phyloP scores from a whole-genome alignment of 23 red algal genomes.

The Cyanidiococcus yangmingshanensis region DNA sequence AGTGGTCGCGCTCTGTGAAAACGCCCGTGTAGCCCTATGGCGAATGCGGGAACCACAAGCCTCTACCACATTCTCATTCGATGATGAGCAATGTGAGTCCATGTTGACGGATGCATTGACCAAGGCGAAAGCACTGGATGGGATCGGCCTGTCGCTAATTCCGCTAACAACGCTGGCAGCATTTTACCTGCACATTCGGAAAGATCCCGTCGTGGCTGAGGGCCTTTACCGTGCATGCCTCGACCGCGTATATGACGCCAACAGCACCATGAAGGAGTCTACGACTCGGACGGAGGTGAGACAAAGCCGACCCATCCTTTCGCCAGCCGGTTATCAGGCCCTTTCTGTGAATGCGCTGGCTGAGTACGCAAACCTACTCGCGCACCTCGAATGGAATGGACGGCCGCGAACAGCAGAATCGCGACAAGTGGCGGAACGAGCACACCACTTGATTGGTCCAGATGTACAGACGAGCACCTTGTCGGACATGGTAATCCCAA shows the following conservation, averaged over 20 bases:
- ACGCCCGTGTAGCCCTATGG: slow-evolving; percentile 3
- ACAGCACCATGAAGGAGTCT: background rate
- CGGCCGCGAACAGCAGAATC: background rate
- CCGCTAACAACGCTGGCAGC: background rate
- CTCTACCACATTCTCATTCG: background rate
- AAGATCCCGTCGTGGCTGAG: background rate
- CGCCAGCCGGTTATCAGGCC: background rate
- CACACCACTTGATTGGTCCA: background rate
- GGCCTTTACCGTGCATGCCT: slow-evolving; percentile 6
- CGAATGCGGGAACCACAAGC: background rate
- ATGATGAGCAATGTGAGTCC: slow-evolving; percentile 1
- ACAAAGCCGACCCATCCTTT: background rate
- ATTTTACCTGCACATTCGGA: background rate
- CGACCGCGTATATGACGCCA: background rate
- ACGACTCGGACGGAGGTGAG: background rate
- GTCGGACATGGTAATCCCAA: background rate
- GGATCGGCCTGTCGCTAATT: background rate
- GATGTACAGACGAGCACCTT: too few relatives aligned
- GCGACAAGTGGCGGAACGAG: background rate
- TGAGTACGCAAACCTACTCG: background rate
- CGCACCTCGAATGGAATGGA: background rate
- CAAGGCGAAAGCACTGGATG: background rate
- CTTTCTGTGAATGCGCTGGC: background rate
- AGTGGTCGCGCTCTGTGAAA: background rate
- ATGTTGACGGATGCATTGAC: background rate